Base-by-base conservation (phyloP, 2,329 filamentous ascomycete species). In the Diaporthe capsici region DNA sequence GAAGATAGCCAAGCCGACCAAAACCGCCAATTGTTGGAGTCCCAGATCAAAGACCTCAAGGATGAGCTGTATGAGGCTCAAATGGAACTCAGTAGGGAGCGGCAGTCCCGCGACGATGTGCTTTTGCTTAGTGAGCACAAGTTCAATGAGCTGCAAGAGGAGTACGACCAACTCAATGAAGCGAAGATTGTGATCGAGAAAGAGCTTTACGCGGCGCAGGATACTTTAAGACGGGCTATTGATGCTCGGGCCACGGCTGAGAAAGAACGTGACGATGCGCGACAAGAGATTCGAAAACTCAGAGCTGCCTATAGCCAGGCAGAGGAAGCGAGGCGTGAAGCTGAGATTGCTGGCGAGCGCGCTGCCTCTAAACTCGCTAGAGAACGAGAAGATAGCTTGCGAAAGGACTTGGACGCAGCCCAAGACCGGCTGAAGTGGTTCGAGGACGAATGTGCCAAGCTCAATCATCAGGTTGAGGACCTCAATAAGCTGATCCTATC, bases 111-210 rank as follows among this genome's bases (percentile, higher is more conserved):
- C 75, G 96, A 98, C 79, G 97, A 99, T 81, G 95, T 98, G 37
- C 93, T 96, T 78, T 91, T 98, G 79, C 93, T 98, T 75, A 92
- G 94, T 6, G 95, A 98, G 79, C 96, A 98, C 85, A 97, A 97
- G 82, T 94, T 93, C 80, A 89, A 94, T 60, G 91, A 93, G 70
- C 88, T 99, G 76, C 93, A 96, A 82, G 92, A 96, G 37, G 95
- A 98, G 78, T 98, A 92, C 79, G 93, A 97, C 68, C 91, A 92
- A 47, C 88, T 98, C 47, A 98, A 98, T 80, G 95, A 98, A 78
- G 93, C 95, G 39, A 99, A 99, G 84, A 98, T 98, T 80, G 98
- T 93, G 63, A 98, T 99, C 78, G 96, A 99, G 84, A 98, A 98
- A 84, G 96, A 98, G 84, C 93, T 99, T 83, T 98, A 98, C 82